A percentile compares a stretch with the other conserved stretches of the same genome.
These are phyloP conservation scores for Starmerella ratchasimensis DNA, from an alignment of 805 yeast species.

Conservation along the genomic window DNA sequence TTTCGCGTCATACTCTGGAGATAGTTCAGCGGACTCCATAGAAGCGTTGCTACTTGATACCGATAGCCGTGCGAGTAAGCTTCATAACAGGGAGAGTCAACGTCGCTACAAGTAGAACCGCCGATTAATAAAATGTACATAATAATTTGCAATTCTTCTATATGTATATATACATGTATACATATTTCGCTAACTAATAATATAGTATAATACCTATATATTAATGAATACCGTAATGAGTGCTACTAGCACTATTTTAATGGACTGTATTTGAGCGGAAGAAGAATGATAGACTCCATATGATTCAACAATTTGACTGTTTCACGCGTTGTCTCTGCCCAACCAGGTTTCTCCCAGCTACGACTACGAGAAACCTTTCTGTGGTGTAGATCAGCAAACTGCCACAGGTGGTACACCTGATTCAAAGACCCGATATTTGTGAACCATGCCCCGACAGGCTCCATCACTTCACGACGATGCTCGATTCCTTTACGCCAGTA, in stretches of 20 bases:
- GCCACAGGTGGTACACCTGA: constrained; percentile 33
- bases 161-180: neutral
- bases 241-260: constrained; percentile 25
- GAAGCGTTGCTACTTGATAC: no score
- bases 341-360: constrained; percentile 34
- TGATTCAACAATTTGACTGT: constrained; percentile 29
- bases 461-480: constrained; percentile 34
- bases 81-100: constrained; percentile 10
- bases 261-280: constrained; percentile 31
- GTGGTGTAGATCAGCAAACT: constrained; percentile 33
- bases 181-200: neutral
- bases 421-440: constrained; percentile 30
- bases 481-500: constrained; percentile 32
- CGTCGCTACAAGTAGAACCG: neutral
- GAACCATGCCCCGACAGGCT: constrained; percentile 37
- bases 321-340: constrained; percentile 34
- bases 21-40: no score
- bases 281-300: constrained; percentile 30
- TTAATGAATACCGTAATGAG: no score
- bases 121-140: neutral
- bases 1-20: no score
- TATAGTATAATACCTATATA: no score
- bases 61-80: constrained; percentile 10
- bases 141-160: no score
- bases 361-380: constrained; percentile 30